Conservation (phyloP, 2,329 filamentous ascomycete genomes). For the Xylaria sp. region DNA sequence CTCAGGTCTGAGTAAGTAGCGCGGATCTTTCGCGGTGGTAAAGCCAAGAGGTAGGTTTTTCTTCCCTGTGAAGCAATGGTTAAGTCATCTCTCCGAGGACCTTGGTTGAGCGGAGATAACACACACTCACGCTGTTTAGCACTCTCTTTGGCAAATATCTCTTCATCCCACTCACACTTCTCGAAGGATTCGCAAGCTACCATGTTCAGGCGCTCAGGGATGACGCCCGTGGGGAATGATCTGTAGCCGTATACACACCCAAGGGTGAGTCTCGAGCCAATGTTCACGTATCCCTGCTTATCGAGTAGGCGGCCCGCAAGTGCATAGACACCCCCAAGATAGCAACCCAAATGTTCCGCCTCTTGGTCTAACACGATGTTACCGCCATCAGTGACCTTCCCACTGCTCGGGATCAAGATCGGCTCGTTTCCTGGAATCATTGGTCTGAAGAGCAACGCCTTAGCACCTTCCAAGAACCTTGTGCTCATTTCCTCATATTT, state of each 20-base stretch:
- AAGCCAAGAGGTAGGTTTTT: constrained; percentile 61
- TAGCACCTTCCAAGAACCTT: constrained; percentile 66
- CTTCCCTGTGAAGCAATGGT: constrained; percentile 44
- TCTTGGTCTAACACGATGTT: constrained; percentile 49
- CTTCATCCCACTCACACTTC: constrained; percentile 49
- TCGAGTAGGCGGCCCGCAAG: constrained; percentile 72
- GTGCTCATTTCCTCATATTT: constrained; percentile 54
- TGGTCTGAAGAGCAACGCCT: constrained; percentile 74
- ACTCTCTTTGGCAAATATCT: constrained; percentile 41
- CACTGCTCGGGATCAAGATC: constrained; percentile 71
- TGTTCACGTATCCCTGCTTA: constrained; percentile 63
- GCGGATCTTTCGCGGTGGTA: constrained; percentile 60
- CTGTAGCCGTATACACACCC: constrained; percentile 73
- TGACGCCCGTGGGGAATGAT: constrained; percentile 66
- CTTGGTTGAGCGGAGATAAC: constrained; percentile 9
- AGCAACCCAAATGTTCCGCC: constrained; percentile 74
- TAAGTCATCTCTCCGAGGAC: neutral
- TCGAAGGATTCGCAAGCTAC: constrained; percentile 55
- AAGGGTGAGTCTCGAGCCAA: constrained; percentile 68
- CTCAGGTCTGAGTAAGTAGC: constrained; percentile 50
- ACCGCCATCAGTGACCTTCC: constrained; percentile 49
- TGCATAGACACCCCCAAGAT: constrained; percentile 76
- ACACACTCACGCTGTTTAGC: constrained; percentile 43
- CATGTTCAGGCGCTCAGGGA: constrained; percentile 68
- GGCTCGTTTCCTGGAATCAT: constrained; percentile 68